Evolutionary conservation across 768 basidiomycete genomes (phyloP), one percentile per base, ranked within the genome.

Genomic region (Amanita jacksonii): DNA sequence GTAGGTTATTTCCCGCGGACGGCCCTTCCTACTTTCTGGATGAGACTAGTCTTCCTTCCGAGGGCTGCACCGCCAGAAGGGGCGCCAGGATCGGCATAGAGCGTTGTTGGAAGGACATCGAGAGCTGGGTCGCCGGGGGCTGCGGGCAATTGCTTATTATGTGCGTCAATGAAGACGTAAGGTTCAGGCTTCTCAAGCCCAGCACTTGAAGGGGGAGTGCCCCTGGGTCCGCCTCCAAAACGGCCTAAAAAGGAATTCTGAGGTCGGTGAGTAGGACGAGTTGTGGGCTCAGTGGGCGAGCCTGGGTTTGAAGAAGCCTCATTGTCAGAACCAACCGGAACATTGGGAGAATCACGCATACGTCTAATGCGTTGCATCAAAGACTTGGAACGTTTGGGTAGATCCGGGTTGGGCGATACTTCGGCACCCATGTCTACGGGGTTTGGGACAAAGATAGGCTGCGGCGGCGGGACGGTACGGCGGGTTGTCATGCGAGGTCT

Each of bases 321-420:
- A 24, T 65, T 61, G 36, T 70, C 69, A 23, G 66, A 60, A 23
- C 57, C 58, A n/a, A 85, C 73, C 12, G 87, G 87, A 1, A 89
- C 79, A 49, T 89, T 90, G 8, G 87, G 87, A 7, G 80, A 66
- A 54, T 90, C 87, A 27, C 87, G 79, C 85, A 90, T 89, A 62
- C 79, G 85, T 47, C 85, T 79, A 57, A 92, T 85, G 44, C 88
- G 83, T 36, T 90, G 83, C 76, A 91, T 90, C 50, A 92, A 65
- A 10, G 85, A 88, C 62, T 79, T 88, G 52, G 76, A 77, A 22
- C 88, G 81, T 59, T 81, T 84, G 7, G 82, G 76, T 28, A 65
- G 63, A 25, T 62, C 67, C n/a, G 70, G 65, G 13, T 18, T 65
- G 57, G 16, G 72, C 69, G 5, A 75, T 68, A 5, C 67, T 68